These are phyloP conservation scores for Citrus sinensis DNA, from an alignment of 345 rosid species.

Conservation along the genomic window DNA sequence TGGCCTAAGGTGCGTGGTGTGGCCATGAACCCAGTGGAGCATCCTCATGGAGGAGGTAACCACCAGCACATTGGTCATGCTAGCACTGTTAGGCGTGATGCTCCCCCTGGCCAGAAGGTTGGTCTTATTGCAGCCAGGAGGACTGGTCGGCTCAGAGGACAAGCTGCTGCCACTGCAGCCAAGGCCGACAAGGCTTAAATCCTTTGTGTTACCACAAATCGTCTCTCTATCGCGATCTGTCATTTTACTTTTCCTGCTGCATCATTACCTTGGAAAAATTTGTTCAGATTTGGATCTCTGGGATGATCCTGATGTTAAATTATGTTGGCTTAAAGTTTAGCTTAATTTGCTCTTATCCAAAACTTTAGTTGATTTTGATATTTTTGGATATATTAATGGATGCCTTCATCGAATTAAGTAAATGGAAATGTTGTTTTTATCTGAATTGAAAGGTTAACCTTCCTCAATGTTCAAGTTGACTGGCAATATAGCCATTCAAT, in stretches of 20 bases:
- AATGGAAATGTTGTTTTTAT: not conserved
- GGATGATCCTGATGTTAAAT: not conserved
- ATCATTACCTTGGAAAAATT: not conserved
- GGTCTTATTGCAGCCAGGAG: slow-evolving; percentile 54
- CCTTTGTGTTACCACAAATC: not conserved
- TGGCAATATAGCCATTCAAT: no score
- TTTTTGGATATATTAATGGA: not conserved
- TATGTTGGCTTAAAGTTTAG: not conserved
- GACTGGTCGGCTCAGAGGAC: slow-evolving; percentile 43
- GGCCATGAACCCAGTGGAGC: slow-evolving; percentile 59
- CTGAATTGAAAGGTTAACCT: no score
- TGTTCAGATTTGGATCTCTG: slow-evolving; percentile 1
- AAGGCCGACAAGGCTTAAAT: slow-evolving; percentile 32
- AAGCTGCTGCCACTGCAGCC: slow-evolving; percentile 38
- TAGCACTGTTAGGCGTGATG: slow-evolving; percentile 49
- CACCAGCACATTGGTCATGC: slow-evolving; percentile 55
- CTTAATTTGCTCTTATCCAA: not conserved
- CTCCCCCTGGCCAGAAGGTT: slow-evolving; percentile 53
- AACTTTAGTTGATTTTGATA: not conserved
- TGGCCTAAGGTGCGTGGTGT: slow-evolving; percentile 61
- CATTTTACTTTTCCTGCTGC: no score
- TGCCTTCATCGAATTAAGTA: not conserved
- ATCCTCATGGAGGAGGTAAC: slow-evolving; percentile 58
- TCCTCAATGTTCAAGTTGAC: no score
- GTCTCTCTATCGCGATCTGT: no score